Base-by-base conservation (phyloP, 768 basidiomycete species). In the Cystofilobasidium bisporidii region DNA sequence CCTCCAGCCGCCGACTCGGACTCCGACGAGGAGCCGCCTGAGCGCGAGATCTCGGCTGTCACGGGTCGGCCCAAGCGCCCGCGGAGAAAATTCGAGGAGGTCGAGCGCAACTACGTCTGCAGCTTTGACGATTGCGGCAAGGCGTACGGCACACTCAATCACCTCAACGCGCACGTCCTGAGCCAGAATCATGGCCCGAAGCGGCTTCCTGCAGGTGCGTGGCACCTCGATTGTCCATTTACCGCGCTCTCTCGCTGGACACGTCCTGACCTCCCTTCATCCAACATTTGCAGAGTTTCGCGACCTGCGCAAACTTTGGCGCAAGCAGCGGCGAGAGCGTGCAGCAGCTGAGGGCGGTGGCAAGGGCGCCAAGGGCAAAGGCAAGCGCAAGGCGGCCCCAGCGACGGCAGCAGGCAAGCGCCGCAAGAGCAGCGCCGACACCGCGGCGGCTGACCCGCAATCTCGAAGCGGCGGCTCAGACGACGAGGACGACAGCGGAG, bases 101-200 rank as follows among this genome's bases (percentile, higher is more conserved):
- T 66, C 17, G 65, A 66, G 65, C 30, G 65, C 10, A 43, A 60
- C 32, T 66, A 66, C 38, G 65, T 65, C 17, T 50, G 26, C 33
- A 50, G 30, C 47, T 79, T 71, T 64, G 71, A 75, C 30, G 77
- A 74, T 26, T 83, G 82, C 74, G 81, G 84, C 64, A 94, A 94
- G 79, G 82, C 88, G 32, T 96, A 94, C 74, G 92, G 92, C 36
- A 96, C 92, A 5, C 81, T 97, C 59, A 97, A 99, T 76, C 94
- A 99, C 77, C 82, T 99, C 69, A 99, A 99, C 76, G 91, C 92
- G 36, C 94, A 99, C 76, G 91, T 97, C 66, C 87, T 86, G n/a
- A 96, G 96, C 89, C 94, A 97, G 77, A 89, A 89, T 77, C 94
- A 99, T 76, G 94, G 94, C 50, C 65, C 81, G 20, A 97, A 94